Evolutionary conservation across 2,329 filamentous ascomycete species (phyloP).

Genomic region (Sporothrix inflata): DNA sequence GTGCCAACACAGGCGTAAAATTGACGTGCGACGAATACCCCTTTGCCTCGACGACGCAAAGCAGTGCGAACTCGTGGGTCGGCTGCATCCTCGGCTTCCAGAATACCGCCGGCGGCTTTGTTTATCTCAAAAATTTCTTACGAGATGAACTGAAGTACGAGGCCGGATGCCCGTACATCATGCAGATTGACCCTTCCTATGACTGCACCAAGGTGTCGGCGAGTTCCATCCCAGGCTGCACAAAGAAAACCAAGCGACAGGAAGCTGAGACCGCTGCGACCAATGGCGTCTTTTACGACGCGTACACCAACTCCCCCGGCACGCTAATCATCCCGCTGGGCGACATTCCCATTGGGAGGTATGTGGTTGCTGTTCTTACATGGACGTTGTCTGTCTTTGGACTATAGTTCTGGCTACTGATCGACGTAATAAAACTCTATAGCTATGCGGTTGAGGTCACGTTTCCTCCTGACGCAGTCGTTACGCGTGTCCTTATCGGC

Average conservation of each 20-base stretch:
- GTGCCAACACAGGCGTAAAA: neutral
- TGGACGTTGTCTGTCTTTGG: neutral
- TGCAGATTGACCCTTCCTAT: neutral
- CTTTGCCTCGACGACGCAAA: constrained; percentile 12
- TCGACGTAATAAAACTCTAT: neutral
- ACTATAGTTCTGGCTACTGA: neutral
- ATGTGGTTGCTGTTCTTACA: neutral
- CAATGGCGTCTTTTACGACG: neutral
- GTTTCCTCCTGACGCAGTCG: neutral
- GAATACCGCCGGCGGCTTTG: constrained; percentile 15
- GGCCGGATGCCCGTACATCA: neutral
- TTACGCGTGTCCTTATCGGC: neutral
- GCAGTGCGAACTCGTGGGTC: neutral
- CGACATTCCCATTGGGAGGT: neutral
- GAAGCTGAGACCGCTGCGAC: neutral
- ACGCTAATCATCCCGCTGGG: neutral
- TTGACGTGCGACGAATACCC: constrained; percentile 20
- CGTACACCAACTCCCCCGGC: neutral
- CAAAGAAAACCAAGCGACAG: neutral
- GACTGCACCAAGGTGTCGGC: neutral
- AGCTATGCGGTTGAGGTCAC: neutral
- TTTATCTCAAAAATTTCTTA: neutral
- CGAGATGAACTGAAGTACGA: neutral
- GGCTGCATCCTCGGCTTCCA: constrained; percentile 20
- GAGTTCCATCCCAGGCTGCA: neutral